phyloP scores from a whole-genome alignment of 257 asterid species.

The Ballota nigra region DNA sequence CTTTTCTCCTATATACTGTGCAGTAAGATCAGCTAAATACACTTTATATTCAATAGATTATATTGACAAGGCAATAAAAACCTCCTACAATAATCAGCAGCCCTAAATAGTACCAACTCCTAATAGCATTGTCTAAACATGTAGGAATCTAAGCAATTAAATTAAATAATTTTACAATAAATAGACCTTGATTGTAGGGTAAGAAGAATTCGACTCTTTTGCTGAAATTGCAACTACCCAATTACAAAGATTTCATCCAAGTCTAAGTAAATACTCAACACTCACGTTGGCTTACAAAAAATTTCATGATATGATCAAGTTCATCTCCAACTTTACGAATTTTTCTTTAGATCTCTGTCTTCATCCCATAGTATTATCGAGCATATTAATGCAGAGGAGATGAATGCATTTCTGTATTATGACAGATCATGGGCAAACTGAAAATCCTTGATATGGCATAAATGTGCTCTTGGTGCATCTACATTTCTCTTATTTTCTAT shows the following conservation, averaged over 20 bases:
- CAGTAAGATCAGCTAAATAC: background rate
- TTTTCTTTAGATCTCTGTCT: background rate
- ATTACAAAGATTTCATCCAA: no score
- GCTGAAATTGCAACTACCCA: no score
- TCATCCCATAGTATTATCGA: background rate
- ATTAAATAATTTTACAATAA: background rate
- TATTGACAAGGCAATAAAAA: background rate
- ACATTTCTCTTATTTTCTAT: background rate
- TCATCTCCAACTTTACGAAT: background rate
- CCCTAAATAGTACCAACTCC: background rate
- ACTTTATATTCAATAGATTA: background rate
- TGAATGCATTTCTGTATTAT: background rate
- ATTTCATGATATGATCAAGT: background rate
- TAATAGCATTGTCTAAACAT: background rate
- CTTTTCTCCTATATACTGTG: no score
- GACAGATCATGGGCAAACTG: background rate
- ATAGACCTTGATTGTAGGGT: background rate
- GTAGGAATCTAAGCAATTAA: background rate
- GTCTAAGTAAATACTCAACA: no score
- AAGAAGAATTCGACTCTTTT: no score
- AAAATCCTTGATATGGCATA: background rate
- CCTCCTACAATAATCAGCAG: background rate
- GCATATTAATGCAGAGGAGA: background rate
- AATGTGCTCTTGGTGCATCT: conserved; percentile 2
- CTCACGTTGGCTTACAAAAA: no score